Evolutionary conservation across 257 asterid genomes (phyloP), one percentile per base, ranked within the genome.

Genomic region (Anisodus tanguticus): DNA sequence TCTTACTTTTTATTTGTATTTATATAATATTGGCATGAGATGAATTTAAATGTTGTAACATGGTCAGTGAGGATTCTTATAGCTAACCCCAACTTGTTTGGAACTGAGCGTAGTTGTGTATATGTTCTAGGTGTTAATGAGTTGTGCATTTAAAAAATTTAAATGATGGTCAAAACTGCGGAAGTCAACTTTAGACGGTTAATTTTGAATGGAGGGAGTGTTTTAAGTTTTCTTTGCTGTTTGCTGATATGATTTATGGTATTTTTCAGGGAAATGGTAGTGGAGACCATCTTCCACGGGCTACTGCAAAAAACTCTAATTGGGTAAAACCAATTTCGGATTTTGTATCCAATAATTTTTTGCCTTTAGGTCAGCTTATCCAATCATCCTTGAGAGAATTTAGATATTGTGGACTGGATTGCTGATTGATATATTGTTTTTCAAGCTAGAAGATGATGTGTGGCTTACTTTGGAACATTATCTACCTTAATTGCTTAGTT

Each of bases 331-430:
- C 91, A 71, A 82, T 93, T 43, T 41, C 87, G 85, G 89, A 88
- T 79, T 91, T 93, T 83, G 94, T 88, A 47, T 85, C 93, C 6
- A 83, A 90, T 85, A 95, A 95, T 85, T 94, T 94, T 83, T 92
- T 95, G 59, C 98, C 99, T 8, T 74, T 95, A 84, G 96, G 98
- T 94, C 83, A 84, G 91, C 15, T 68, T 16, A 69, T 69, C 54
- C 31, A 69, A 41, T 41, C 78, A 16, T 41, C 76, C 51, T 55
- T 41, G 58, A 63, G 11, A 22, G 58, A 67, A 31, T 31, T 49
- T 45, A 11, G 35, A 45, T 58, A 67, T 31, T 69, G 72, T 6
- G 45, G 4, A 49, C 26, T 72, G n/a, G 39, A 66, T 51, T n/a
- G 22, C 63, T 45, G 37, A 10, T 81, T 57, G 66, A 57, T 60